Conservation (phyloP, 441 rosid species). For the Adansonia rubrostipa region DNA sequence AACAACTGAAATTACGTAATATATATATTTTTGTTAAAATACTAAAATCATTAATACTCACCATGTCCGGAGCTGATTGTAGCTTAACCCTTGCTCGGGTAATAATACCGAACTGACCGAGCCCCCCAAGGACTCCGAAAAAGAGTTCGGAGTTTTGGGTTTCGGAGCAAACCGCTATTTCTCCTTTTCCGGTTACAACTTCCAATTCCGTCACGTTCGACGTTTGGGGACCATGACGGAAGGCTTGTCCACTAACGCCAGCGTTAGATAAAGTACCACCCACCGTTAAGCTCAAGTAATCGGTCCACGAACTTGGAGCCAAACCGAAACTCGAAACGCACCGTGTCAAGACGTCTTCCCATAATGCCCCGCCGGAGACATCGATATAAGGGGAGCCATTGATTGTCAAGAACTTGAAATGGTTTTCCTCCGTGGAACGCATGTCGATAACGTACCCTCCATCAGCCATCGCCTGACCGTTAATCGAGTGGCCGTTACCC, state of each 20-base stretch:
- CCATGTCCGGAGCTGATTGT: background rate
- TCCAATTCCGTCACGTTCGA: slow-evolving; percentile 1
- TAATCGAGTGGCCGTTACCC: slow-evolving; percentile 3
- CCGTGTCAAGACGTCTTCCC: background rate
- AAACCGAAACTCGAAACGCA: background rate
- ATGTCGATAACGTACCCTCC: background rate
- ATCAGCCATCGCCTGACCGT: background rate
- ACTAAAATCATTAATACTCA: background rate
- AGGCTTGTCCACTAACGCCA: slow-evolving; percentile 1
- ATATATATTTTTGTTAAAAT: no score
- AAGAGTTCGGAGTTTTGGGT: slow-evolving; percentile 2
- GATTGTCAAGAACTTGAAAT: background rate
- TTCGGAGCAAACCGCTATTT: background rate
- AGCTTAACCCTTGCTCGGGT: background rate
- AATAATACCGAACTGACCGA: background rate
- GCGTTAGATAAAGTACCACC: slow-evolving; percentile 2
- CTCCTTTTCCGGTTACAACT: background rate
- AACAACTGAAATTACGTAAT: background rate
- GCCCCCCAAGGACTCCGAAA: background rate
- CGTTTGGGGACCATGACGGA: slow-evolving; percentile 9
- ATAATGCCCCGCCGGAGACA: slow-evolving; percentile 10
- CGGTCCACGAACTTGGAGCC: background rate
- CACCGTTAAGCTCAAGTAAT: background rate
- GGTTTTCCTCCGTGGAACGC: background rate
- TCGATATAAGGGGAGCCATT: background rate